Percentiles rank a stretch among this genome's conserved stretches.
Evolutionary conservation across 768 basidiomycete species (phyloP).

Genomic region (Mycena rosella): DNA sequence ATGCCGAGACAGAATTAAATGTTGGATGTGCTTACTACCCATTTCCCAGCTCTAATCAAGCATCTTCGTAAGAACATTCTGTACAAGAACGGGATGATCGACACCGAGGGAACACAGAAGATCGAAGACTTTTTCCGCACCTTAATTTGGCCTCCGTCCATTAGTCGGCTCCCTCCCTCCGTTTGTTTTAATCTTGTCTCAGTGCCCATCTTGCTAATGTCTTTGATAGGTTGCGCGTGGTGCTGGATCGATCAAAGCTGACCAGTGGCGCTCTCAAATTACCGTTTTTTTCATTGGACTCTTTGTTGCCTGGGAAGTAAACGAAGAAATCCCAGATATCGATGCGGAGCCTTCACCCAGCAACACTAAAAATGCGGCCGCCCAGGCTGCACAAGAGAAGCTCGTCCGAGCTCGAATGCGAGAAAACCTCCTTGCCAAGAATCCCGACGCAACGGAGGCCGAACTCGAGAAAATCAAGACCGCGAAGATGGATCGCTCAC

Average conservation of each 20-base stretch:
- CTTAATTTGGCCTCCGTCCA: no score
- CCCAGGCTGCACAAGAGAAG: constrained; percentile 26
- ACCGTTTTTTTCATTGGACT: constrained; percentile 34
- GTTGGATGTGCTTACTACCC: no score
- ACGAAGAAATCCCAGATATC: constrained; percentile 36
- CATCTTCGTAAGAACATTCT: no score
- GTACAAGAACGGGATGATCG: no score
- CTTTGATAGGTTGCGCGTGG: background rate
- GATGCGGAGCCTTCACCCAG: constrained; percentile 22
- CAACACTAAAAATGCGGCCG: constrained; percentile 29
- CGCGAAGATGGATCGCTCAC: constrained; percentile 27
- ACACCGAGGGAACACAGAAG: no score
- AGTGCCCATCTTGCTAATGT: no score
- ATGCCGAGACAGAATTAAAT: no score
- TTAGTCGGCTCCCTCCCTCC: no score
- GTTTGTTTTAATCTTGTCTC: no score
- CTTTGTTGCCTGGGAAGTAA: constrained; percentile 38
- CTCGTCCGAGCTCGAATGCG: constrained; percentile 21
- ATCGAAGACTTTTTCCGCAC: no score
- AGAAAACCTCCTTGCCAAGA: constrained; percentile 16
- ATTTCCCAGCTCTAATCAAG: no score
- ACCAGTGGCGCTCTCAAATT: constrained; percentile 39
- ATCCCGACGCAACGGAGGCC: constrained; percentile 13
- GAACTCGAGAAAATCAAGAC: constrained; percentile 14
- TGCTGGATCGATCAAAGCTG: constrained; percentile 36